Evolutionary conservation across 306 rosid genomes (phyloP).

Genomic region (Hylodesmum podocarpum): DNA sequence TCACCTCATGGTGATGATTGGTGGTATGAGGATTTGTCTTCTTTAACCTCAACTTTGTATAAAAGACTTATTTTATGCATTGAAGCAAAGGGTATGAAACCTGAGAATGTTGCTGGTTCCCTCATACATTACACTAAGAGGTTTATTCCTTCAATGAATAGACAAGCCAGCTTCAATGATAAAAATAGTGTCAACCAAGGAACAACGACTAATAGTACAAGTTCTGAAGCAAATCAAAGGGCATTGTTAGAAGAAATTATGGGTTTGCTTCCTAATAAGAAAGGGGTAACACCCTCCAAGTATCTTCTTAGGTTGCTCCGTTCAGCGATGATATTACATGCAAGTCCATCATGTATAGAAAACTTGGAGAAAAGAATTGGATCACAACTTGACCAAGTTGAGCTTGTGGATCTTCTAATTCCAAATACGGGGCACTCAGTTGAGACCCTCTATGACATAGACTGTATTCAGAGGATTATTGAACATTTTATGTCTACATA

Average conservation of each 20-base stretch:
- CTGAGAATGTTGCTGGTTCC: conserved; percentile 60
- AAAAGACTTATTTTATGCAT: conserved; percentile 59
- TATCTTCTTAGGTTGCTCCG: conserved; percentile 63
- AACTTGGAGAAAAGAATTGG: conserved; percentile 80
- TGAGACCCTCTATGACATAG: conserved; percentile 84
- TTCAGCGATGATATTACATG: conserved; percentile 68
- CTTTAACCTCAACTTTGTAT: conserved; percentile 56
- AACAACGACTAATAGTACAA: conserved; percentile 35
- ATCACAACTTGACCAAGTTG: conserved; percentile 69
- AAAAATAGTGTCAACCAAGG: conserved; percentile 42
- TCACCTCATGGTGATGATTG: conserved; percentile 47
- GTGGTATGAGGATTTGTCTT: conserved; percentile 83
- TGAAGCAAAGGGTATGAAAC: conserved; percentile 69
- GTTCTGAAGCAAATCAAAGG: conserved; percentile 65
- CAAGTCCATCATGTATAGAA: conserved; percentile 66
- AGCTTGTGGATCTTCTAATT: conserved; percentile 67
- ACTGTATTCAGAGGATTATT: conserved; percentile 73
- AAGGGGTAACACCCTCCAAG: conserved; percentile 58
- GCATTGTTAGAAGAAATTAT: conserved; percentile 67
- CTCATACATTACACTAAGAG: conserved; percentile 56
- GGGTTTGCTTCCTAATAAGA: conserved; percentile 60
- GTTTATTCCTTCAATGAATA: conserved; percentile 66
- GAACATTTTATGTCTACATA: conserved; percentile 66
- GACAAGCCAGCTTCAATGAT: conserved; percentile 60
- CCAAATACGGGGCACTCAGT: conserved; percentile 73